phyloP scores from a whole-genome alignment of 2,329 filamentous ascomycete genomes.

The Cercospora sp. region DNA sequence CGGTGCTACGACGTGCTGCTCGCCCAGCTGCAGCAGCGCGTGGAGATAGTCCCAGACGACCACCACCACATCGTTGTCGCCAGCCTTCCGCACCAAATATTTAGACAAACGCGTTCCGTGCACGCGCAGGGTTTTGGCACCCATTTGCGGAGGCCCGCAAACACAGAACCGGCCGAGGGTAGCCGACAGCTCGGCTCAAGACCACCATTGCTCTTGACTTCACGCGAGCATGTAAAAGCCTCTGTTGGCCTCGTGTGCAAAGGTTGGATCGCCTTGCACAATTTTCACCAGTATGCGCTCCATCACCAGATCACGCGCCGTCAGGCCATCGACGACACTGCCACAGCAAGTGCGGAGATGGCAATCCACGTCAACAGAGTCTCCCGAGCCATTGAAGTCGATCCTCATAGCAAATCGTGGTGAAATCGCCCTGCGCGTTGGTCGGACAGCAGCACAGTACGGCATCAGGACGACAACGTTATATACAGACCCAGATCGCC shows the following conservation, averaged over 20 bases:
- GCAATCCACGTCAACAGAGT: slow-evolving; percentile 27
- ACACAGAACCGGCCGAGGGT: neutral
- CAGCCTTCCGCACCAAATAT: neutral
- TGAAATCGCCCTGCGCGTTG: slow-evolving; percentile 92
- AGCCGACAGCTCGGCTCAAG: slow-evolving; percentile 15
- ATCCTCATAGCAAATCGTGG: slow-evolving; percentile 95
- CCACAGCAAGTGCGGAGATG: slow-evolving; percentile 26
- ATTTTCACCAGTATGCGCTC: slow-evolving; percentile 25
- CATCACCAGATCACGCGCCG: slow-evolving; percentile 25
- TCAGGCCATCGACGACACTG: slow-evolving; percentile 24
- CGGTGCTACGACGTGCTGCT: neutral
- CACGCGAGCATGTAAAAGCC: neutral
- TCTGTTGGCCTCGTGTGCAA: slow-evolving; percentile 11
- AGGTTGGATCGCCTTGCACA: neutral
- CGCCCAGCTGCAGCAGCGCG: neutral
- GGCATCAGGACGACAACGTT: slow-evolving; percentile 92
- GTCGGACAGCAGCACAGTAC: slow-evolving; percentile 80
- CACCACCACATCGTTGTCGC: neutral
- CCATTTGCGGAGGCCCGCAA: neutral
- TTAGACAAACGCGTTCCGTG: neutral
- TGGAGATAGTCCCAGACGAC: neutral
- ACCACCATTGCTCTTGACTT: neutral
- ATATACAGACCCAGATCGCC: slow-evolving; percentile 88
- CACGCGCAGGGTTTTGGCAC: neutral
- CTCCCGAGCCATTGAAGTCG: slow-evolving; percentile 50